Evolutionary conservation across 805 yeast species (phyloP), one percentile per base, ranked within the genome.

Genomic region (Cyberlindnera amylophila): DNA sequence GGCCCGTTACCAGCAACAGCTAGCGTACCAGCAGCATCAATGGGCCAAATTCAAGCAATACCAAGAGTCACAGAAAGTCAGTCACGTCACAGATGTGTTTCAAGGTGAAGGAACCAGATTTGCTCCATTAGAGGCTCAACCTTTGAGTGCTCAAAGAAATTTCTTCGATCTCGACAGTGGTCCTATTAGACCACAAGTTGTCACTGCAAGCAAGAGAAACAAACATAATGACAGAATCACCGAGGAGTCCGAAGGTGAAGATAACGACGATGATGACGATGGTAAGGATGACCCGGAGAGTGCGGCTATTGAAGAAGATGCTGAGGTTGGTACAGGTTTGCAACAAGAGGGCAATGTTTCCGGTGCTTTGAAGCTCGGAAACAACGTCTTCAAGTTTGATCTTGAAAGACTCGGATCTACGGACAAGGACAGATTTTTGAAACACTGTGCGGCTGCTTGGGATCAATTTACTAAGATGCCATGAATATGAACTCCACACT

Each of bases 71-170:
- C 47, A 44, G 36, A 49, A 46, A 24, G 51, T 42, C 9, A 50
- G 41, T 32, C 63, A 67, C 34, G 77, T 73, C 2, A 67, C 75
- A 4, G 81, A 75, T 52, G 76, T 75, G 3, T 75, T 71, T 49
- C 66, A 65, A 41, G 74, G 72, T 3, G 75, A 72, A 45, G 62
- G 63, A 32, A 59, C 70, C 14, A 65, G 69, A 44, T 66, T 62
- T 16, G 80, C 80, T 0, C 81, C 80, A 10, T 51, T 72, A 32
- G 61, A 61, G 19, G 71, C 78, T 13, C 81, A 75, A 52, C 80
- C 81, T 4, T 58, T 74, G 9, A 67, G 74, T 32, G 72, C 80
- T 0, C 77, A 74, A 51, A 56, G 65, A 17, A 71, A 65, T 38
- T 63, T 57, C 39, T 72, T 72, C 45, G 58, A 57, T 29, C 24